These are phyloP conservation scores for Lecanosticta acicola DNA, from an alignment of 2,329 filamentous ascomycete species.

Conservation along the genomic window DNA sequence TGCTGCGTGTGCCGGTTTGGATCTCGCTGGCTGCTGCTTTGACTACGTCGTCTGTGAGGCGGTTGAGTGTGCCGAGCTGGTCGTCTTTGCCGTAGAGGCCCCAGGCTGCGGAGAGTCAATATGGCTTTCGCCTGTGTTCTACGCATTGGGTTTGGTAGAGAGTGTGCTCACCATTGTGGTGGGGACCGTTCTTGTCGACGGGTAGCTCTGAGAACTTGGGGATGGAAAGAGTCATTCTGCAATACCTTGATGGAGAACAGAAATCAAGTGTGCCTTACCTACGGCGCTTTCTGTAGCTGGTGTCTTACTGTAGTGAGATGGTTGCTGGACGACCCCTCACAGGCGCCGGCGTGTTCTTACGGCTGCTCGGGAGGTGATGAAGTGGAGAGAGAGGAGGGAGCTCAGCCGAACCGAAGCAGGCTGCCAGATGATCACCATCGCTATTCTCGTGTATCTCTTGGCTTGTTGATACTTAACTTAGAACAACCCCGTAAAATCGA, in stretches of 20 bases:
- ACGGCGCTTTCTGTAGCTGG: background rate
- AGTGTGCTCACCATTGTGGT: constrained; percentile 39
- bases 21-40: constrained; percentile 48
- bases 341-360: background rate
- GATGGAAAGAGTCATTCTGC: constrained; percentile 26
- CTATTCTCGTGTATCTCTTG: too few relatives aligned
- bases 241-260: constrained; percentile 7
- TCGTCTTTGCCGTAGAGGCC: constrained; percentile 51
- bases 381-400: background rate
- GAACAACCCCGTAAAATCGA: too few relatives aligned
- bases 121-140: too few relatives aligned
- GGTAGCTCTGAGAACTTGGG: constrained; percentile 47
- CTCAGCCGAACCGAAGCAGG: too few relatives aligned
- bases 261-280: constrained; percentile 1
- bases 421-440: too few relatives aligned
- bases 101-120: too few relatives aligned
- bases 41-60: constrained; percentile 52
- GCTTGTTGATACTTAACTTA: too few relatives aligned
- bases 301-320: background rate
- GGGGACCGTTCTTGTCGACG: constrained; percentile 44
- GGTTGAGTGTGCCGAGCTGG: constrained; percentile 57
- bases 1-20: constrained; percentile 51
- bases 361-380: background rate
- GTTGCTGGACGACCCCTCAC: background rate
- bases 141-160: too few relatives aligned